A percentile compares a stretch with the other conserved stretches of the same genome.
Conservation (phyloP, 352 stramenopile species). For the Phytophthora foliorum region DNA sequence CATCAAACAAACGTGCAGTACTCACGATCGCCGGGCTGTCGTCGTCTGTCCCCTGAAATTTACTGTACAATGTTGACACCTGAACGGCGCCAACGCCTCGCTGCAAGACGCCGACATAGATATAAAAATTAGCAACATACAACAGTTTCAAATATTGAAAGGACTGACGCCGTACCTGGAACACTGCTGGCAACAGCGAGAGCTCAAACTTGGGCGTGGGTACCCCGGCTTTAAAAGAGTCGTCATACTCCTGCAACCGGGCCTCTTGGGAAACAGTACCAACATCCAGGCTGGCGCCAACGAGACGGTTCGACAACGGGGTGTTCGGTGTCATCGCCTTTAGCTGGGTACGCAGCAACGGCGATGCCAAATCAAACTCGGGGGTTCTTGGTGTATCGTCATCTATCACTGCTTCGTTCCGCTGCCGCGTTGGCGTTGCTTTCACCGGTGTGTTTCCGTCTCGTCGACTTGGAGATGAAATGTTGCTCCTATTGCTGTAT, state of each 20-base stretch:
- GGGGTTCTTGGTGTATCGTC: conserved; percentile 73
- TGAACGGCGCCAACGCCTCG: conserved; percentile 82
- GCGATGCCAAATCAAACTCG: conserved; percentile 78
- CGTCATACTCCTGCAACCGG: conserved; percentile 73
- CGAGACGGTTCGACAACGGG: conserved; percentile 84
- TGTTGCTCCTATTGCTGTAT: conserved; percentile 66
- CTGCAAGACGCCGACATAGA: conserved; percentile 36
- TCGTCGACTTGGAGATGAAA: conserved; percentile 54
- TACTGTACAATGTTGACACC: conserved; percentile 87
- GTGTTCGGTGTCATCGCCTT: conserved; percentile 89
- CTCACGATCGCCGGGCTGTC: conserved; percentile 72
- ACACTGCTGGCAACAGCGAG: conserved; percentile 71
- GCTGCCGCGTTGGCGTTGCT: conserved; percentile 36
- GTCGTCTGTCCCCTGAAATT: conserved; percentile 72
- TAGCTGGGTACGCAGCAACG: conserved; percentile 79
- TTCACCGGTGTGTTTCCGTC: conserved; percentile 20
- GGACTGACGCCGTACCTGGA: conserved; percentile 61
- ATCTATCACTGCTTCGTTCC: conserved; percentile 44
- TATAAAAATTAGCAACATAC: conserved; percentile 13
- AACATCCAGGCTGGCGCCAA: conserved; percentile 79
- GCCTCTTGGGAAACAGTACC: conserved; percentile 77
- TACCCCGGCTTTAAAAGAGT: conserved; percentile 70
- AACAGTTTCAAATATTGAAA: neutral
- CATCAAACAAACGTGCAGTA: conserved; percentile 33
- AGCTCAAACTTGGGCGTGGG: conserved; percentile 81